Evolutionary conservation across 345 rosid species (phyloP).

Genomic region (Eucalyptus albens): DNA sequence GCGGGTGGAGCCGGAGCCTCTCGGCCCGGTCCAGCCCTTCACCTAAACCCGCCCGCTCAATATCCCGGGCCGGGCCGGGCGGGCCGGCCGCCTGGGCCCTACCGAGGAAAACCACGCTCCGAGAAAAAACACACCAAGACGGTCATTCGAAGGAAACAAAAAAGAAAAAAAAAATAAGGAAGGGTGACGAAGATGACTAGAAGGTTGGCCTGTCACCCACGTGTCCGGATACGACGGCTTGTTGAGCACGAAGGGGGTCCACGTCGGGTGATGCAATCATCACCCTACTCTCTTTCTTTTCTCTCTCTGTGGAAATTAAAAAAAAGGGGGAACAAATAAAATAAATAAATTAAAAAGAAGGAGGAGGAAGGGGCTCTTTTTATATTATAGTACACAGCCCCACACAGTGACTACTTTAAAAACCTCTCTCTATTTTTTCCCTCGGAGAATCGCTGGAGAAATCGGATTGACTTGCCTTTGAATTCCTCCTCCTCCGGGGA

Average conservation of each 20-base stretch:
- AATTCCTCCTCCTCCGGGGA: not conserved
- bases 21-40: not conserved
- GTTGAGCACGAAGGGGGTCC: not conserved
- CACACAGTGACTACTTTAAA: not conserved
- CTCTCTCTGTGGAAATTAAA: not conserved
- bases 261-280: not conserved
- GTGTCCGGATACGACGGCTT: not conserved
- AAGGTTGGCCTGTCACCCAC: not conserved
- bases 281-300: not conserved
- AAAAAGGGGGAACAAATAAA: not conserved
- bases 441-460: not conserved
- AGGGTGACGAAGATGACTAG: not conserved
- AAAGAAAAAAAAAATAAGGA: not conserved
- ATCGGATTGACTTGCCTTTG: not conserved
- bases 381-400: no score
- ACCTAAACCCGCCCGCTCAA: not conserved
- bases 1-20: not conserved
- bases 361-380: not conserved
- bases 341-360: not conserved
- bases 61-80: not conserved
- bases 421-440: not conserved
- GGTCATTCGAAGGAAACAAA: not conserved
- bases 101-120: not conserved
- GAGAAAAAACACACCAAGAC: not conserved
- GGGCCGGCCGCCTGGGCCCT: not conserved